Conservation (phyloP, 495 filamentous ascomycete species). For the Neurospora africana region DNA sequence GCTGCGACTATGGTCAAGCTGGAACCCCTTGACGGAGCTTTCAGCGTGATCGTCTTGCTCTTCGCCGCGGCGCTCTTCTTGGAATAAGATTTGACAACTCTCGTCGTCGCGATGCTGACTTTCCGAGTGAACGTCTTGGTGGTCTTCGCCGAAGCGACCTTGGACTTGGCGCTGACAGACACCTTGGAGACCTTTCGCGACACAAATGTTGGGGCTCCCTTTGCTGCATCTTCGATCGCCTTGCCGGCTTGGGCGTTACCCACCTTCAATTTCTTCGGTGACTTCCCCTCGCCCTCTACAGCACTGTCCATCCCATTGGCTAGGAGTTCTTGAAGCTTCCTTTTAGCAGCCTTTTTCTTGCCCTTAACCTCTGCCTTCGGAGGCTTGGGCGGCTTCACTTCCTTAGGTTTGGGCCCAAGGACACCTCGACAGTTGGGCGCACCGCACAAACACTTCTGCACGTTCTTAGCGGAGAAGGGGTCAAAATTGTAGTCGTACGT, state of each 20-base stretch:
- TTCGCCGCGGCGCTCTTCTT: slow-evolving; percentile 16
- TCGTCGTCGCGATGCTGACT: slow-evolving; percentile 12
- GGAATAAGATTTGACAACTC: slow-evolving; percentile 19
- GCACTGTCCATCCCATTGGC: slow-evolving; percentile 6
- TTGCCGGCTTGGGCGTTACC: slow-evolving; percentile 18
- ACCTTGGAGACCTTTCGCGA: slow-evolving; percentile 29
- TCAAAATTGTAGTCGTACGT: slow-evolving; percentile 99
- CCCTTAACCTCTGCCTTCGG: slow-evolving; percentile 19
- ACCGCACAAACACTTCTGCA: slow-evolving; percentile 76
- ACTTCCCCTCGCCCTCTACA: slow-evolving; percentile 4
- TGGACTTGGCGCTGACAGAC: slow-evolving; percentile 24
- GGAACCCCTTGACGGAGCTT: slow-evolving; percentile 7
- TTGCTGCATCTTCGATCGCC: slow-evolving; percentile 13
- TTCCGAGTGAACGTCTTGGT: background rate
- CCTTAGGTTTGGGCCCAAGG: slow-evolving; percentile 61
- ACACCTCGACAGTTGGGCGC: slow-evolving; percentile 65
- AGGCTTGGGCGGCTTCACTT: slow-evolving; percentile 35
- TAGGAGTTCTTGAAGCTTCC: slow-evolving; percentile 23
- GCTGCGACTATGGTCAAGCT: slow-evolving; percentile 18
- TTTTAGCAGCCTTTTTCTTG: slow-evolving; percentile 22
- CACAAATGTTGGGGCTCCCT: slow-evolving; percentile 21
- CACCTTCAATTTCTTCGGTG: slow-evolving; percentile 22
- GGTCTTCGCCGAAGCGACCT: slow-evolving; percentile 7
- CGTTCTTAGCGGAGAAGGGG: slow-evolving; percentile 72
- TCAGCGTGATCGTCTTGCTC: slow-evolving; percentile 3